Evolutionary conservation across 1,284 basidiomycete genomes (phyloP).

Genomic region (Caloboletus inedulis): DNA sequence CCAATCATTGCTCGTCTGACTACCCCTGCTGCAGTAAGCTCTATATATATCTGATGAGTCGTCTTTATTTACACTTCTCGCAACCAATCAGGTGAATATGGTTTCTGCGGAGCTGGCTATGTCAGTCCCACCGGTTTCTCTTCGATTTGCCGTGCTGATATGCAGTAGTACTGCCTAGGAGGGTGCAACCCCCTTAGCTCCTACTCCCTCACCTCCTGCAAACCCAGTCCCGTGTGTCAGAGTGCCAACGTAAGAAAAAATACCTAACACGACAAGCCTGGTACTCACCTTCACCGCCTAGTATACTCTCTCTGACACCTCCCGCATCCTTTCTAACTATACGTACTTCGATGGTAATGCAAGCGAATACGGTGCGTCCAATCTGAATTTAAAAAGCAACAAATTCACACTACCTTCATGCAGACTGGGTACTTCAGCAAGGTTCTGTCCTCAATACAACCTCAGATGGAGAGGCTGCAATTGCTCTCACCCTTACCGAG

Average conservation of each 20-base stretch:
- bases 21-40: slow-evolving; percentile 70
- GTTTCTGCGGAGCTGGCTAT: slow-evolving; percentile 63
- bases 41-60: neutral
- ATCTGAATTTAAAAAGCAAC: neutral
- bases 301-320: slow-evolving; percentile 64
- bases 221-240: slow-evolving; percentile 69
- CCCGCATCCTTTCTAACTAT: slow-evolving; percentile 61
- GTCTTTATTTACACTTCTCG: neutral
- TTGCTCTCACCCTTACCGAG: slow-evolving; percentile 64
- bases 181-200: slow-evolving; percentile 80
- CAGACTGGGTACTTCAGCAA: slow-evolving; percentile 71
- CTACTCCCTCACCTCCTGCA: slow-evolving; percentile 60
- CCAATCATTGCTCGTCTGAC: slow-evolving; percentile 49
- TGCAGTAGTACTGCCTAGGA: slow-evolving; percentile 66
- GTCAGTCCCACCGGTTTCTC: slow-evolving; percentile 33
- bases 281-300: slow-evolving; percentile 26
- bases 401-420: neutral
- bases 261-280: neutral
- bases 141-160: slow-evolving; percentile 4
- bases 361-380: slow-evolving; percentile 45
- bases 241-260: slow-evolving; percentile 48
- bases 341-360: slow-evolving; percentile 74
- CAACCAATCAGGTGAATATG: slow-evolving; percentile 56
- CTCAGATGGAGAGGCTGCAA: slow-evolving; percentile 58
- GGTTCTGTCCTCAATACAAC: slow-evolving; percentile 64